These are phyloP conservation scores for Metarhizium sp. DNA, from an alignment of 2,329 filamentous ascomycete species.

Conservation along the genomic window DNA sequence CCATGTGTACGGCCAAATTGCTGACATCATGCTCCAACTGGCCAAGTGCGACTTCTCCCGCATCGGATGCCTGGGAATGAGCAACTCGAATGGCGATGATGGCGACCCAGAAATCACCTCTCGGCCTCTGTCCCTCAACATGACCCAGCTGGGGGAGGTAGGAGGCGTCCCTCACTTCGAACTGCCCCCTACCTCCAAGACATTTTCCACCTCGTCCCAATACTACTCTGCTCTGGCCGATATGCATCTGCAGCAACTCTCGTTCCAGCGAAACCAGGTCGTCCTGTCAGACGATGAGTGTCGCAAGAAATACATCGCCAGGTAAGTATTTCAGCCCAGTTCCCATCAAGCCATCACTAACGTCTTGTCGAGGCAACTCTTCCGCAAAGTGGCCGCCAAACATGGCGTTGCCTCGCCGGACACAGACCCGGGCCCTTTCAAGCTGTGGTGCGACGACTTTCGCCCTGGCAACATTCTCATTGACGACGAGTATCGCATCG, in stretches of 20 bases:
- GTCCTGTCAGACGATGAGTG: neutral
- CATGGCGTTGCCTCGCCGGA: neutral
- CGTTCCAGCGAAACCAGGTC: neutral
- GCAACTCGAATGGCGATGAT: neutral
- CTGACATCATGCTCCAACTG: neutral
- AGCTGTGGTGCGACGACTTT: neutral
- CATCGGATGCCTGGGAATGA: neutral
- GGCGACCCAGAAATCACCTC: neutral
- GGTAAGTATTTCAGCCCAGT: neutral
- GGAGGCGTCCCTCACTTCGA: neutral
- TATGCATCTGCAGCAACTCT: neutral
- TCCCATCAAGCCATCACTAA: too few relatives aligned
- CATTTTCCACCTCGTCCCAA: too few relatives aligned
- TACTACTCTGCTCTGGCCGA: neutral
- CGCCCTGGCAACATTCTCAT: conserved; percentile 22
- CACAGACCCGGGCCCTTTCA: neutral
- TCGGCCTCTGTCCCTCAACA: neutral
- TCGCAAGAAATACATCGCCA: neutral
- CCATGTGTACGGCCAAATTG: neutral
- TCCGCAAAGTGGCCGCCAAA: neutral
- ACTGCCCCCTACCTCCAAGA: neutral
- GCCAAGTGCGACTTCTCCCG: neutral
- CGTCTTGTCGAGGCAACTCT: too few relatives aligned
- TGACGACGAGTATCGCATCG: conserved; percentile 15
- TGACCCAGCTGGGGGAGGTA: neutral